Conservation (phyloP, 2,329 filamentous ascomycete species). For the Chrysosporium queenslandicum region DNA sequence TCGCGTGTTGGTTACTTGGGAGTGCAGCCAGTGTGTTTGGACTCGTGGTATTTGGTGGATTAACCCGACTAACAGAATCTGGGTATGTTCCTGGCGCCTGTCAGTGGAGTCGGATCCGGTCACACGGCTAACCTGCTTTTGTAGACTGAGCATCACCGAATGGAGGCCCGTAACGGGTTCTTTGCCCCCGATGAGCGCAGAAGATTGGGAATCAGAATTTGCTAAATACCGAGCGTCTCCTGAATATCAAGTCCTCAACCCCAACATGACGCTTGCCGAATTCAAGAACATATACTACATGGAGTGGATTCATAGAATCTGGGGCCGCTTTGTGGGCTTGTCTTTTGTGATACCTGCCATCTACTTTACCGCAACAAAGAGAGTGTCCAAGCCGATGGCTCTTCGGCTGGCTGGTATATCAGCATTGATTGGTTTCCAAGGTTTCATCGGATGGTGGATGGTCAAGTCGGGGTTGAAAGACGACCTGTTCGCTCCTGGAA, state of each 20-base stretch:
- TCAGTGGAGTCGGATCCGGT: background rate
- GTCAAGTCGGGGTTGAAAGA: conserved; percentile 93
- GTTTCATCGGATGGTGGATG: conserved; percentile 98
- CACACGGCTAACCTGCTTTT: conserved; percentile 5
- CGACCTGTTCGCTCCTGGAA: conserved; percentile 83
- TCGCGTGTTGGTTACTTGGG: conserved; percentile 85
- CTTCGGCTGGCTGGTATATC: conserved; percentile 71
- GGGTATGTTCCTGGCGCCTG: conserved; percentile 49
- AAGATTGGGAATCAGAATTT: conserved; percentile 89
- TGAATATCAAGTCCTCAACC: conserved; percentile 85
- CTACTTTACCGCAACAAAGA: conserved; percentile 75
- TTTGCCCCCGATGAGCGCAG: conserved; percentile 64
- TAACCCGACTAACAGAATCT: conserved; percentile 91
- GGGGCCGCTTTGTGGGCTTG: conserved; percentile 84
- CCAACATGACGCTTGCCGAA: conserved; percentile 81
- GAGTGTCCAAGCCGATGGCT: conserved; percentile 70
- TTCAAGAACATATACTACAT: conserved; percentile 99
- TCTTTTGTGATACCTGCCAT: conserved; percentile 78
- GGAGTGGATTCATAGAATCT: conserved; percentile 95
- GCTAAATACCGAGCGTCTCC: conserved; percentile 83
- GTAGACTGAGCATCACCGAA: conserved; percentile 91
- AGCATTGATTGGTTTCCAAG: conserved; percentile 84
- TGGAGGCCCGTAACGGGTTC: conserved; percentile 95
- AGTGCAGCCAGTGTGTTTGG: conserved; percentile 92
- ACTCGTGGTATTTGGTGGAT: conserved; percentile 87